phyloP scores from a whole-genome alignment of 345 rosid species.

The Acer negundo region DNA sequence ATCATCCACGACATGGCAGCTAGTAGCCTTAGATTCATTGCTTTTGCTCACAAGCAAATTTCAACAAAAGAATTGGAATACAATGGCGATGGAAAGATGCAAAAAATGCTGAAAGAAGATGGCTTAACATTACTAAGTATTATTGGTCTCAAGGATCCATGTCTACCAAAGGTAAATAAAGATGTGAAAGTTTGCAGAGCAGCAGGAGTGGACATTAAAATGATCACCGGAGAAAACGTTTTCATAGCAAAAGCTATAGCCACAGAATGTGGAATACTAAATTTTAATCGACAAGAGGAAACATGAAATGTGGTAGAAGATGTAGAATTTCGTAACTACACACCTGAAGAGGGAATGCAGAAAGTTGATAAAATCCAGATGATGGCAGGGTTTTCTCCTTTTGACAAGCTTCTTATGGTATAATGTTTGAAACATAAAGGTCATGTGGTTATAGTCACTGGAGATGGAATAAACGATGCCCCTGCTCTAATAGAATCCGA shows the following conservation, averaged over 20 bases:
- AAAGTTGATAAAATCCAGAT: slow-evolving; percentile 54
- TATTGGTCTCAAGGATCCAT: slow-evolving; percentile 72
- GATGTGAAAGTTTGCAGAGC: slow-evolving; percentile 58
- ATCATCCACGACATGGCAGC: slow-evolving; percentile 58
- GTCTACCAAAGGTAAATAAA: slow-evolving; percentile 50
- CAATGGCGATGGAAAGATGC: background rate
- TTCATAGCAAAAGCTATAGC: slow-evolving; percentile 78
- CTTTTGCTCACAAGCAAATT: slow-evolving; percentile 55
- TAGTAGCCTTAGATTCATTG: slow-evolving; percentile 64
- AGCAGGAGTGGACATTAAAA: slow-evolving; percentile 64
- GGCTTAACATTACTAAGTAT: slow-evolving; percentile 51
- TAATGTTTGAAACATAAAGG: slow-evolving; percentile 61
- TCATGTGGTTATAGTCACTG: slow-evolving; percentile 63
- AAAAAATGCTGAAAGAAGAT: slow-evolving; percentile 37
- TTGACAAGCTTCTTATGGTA: slow-evolving; percentile 73
- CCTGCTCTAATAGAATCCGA: slow-evolving; percentile 67
- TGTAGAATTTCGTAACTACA: slow-evolving; percentile 50
- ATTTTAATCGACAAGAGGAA: slow-evolving; percentile 30
- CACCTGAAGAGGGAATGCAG: slow-evolving; percentile 47
- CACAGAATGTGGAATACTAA: slow-evolving; percentile 61
- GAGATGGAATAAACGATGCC: slow-evolving; percentile 71
- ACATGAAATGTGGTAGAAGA: slow-evolving; percentile 54
- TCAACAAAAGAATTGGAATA: slow-evolving; percentile 21
- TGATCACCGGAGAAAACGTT: slow-evolving; percentile 73
- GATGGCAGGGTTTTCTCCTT: slow-evolving; percentile 73